Percentiles rank a stretch among this genome's conserved stretches.
Conservation (phyloP, 345 rosid species). For the Geranium brycei region DNA sequence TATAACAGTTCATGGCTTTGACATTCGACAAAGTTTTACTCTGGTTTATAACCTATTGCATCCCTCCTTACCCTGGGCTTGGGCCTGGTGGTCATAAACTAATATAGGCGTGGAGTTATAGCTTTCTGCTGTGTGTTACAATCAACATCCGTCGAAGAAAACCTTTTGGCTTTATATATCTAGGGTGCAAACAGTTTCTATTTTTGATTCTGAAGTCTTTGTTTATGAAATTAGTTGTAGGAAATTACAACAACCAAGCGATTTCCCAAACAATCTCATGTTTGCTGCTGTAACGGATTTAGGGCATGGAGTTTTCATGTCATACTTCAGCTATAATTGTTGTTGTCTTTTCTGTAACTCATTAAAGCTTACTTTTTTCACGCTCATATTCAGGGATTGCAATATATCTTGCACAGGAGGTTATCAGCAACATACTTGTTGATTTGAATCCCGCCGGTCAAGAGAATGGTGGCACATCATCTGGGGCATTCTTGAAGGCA, state of each 20-base stretch:
- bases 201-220: too few species aligned
- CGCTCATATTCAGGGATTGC: slow-evolving; percentile 45
- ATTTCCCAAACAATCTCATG: too few species aligned
- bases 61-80: neutral
- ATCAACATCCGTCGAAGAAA: neutral
- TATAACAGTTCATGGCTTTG: too few species aligned
- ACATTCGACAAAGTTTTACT: neutral
- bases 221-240: too few species aligned
- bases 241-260: too few species aligned
- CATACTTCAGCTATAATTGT: neutral
- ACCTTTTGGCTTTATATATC: neutral
- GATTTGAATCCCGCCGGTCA: slow-evolving; percentile 33
- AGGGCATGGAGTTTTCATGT: too few species aligned
- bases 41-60: neutral
- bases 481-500: slow-evolving; percentile 18
- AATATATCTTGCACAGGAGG: slow-evolving; percentile 49
- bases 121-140: neutral
- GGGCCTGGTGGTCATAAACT: neutral
- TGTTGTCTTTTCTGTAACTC: neutral
- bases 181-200: too few species aligned
- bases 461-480: slow-evolving; percentile 17
- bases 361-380: slow-evolving; percentile 7
- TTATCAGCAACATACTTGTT: slow-evolving; percentile 34
- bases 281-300: too few species aligned
- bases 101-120: neutral